A percentile compares a stretch with the other conserved stretches of the same genome.
phyloP scores from a whole-genome alignment of 768 basidiomycete species.

The Macrolepiota fuliginosa region DNA sequence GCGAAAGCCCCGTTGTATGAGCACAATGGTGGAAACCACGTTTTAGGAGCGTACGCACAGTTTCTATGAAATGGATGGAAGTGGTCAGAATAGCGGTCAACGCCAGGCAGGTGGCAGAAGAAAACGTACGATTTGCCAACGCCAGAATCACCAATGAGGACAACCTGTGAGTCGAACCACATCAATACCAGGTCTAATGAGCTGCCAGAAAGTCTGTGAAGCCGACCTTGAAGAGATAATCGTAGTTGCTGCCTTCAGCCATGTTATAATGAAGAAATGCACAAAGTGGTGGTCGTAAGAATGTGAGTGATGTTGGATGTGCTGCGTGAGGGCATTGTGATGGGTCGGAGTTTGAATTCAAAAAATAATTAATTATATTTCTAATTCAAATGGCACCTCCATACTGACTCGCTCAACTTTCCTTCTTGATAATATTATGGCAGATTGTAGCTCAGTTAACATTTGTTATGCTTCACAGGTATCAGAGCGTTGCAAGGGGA shows the following conservation, averaged over 20 bases:
- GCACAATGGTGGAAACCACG: constrained; percentile 11
- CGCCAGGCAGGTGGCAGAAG: constrained; percentile 3
- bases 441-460: background rate
- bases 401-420: no score
- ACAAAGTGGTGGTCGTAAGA: constrained; percentile 10
- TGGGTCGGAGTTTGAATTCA: constrained; percentile 8
- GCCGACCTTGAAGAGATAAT: constrained; percentile 96
- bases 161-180: constrained; percentile 58
- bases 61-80: constrained; percentile 41
- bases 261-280: constrained; percentile 39
- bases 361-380: constrained; percentile 4
- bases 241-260: constrained; percentile 95
- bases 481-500: background rate
- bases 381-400: background rate
- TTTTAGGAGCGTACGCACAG: constrained; percentile 40
- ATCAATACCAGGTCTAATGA: constrained; percentile 5
- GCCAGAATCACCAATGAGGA: constrained; percentile 98
- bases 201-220: background rate
- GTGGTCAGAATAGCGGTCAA: constrained; percentile 11
- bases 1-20: constrained; percentile 9
- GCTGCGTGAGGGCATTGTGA: constrained; percentile 1
- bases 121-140: constrained; percentile 97
- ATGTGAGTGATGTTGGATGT: background rate
- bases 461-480: background rate
- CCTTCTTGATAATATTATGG: background rate